These are phyloP conservation scores for Ensete glaucum DNA, from an alignment of 176 grass and related monocot genomes.

Conservation along the genomic window DNA sequence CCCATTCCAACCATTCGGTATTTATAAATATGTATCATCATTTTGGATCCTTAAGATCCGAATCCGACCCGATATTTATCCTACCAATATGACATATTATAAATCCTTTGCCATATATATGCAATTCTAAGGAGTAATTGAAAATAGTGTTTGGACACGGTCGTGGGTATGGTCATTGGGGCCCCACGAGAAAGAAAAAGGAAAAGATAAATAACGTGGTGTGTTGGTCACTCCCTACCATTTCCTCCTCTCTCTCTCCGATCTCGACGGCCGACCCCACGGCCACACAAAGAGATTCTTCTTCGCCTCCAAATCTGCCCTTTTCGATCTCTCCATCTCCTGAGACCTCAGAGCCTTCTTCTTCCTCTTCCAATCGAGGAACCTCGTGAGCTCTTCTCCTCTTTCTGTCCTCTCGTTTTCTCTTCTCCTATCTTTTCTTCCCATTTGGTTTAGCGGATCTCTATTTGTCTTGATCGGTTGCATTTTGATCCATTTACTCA, in stretches of 20 bases:
- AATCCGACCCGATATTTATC: too few relatives aligned
- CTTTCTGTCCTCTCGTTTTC: not conserved
- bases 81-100: too few relatives aligned
- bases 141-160: too few relatives aligned
- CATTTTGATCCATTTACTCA: not conserved
- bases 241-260: not conserved
- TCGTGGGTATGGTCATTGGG: too few relatives aligned
- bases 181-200: too few relatives aligned
- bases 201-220: not conserved
- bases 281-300: conserved; percentile 2
- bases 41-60: too few relatives aligned
- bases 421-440: not conserved
- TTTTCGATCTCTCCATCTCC: too few relatives aligned
- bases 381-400: not conserved
- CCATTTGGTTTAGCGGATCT: not conserved
- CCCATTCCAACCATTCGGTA: too few relatives aligned
- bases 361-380: conserved; percentile 1
- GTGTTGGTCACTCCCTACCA: not conserved
- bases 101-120: too few relatives aligned
- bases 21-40: too few relatives aligned
- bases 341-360: conserved; percentile 20
- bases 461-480: conserved; percentile 3
- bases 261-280: not conserved
- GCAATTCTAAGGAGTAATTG: too few relatives aligned
- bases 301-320: conserved; percentile 9